Evolutionary conservation across 2,329 filamentous ascomycete genomes (phyloP), one percentile per base, ranked within the genome.

Genomic region (Uncinocarpus reesii): DNA sequence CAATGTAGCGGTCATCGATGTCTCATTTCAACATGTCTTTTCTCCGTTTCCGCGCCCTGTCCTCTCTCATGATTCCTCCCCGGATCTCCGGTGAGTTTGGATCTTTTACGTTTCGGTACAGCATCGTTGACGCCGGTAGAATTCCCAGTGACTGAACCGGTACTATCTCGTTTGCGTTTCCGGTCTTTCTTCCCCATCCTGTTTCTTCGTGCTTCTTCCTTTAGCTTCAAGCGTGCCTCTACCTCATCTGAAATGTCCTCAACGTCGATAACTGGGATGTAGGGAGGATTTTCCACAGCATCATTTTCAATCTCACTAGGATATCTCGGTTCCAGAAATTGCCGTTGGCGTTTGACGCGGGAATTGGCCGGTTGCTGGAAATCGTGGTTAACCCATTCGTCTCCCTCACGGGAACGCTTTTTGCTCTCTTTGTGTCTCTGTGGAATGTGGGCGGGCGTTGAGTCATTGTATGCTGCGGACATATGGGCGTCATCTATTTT

Each of bases 171-270:
- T 52, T 70, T 66, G 57, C 56, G 64, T 55, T 65, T 72, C 63
- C 60, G 65, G 35, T 67, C 63, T 3, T 58, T 52, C 38, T 63
- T 65, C 2, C 61, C 50, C 38, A 60, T 60, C 15, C 51, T 52
- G 43, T 57, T 60, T 28, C 56, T 60, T 2, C 66, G 63, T 10
- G 56, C 58, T 42, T 68, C 65, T 49, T 71, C 68, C 48, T 66
- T 71, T 34, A 69, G 65, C 38, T 60, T 62, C 29, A 71, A 49
- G n/a, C 68, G 60, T 15, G 65, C 63, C 46, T 70, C 67, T 0
- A 73, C 71, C 41, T 71, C 69, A 8, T 60, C 65, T 2, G 68
- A 69, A 40, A 71, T 71, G 50, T 71, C 69, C 45, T 71, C 68
- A 20, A 62, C 65, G 32, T 67, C 64, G 13, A 62, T 49, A 2